phyloP scores from a whole-genome alignment of 1,139 yeast genomes.

The Nakaseomyces nivariensis region DNA sequence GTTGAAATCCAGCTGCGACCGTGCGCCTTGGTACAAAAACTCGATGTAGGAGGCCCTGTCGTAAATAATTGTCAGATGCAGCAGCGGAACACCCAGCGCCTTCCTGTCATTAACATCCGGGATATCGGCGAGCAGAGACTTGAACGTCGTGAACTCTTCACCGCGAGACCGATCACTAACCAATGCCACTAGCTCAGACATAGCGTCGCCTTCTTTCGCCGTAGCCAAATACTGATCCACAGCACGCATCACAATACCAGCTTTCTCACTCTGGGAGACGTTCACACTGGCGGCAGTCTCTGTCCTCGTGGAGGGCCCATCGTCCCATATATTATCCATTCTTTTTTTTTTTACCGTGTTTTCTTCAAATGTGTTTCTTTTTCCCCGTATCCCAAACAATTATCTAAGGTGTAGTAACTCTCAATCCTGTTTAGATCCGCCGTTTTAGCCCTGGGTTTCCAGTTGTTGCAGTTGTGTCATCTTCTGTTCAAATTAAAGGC shows the following conservation, averaged over 20 bases:
- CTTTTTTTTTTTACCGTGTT: not conserved
- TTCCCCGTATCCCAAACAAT: too few relatives aligned
- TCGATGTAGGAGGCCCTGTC: slow-evolving; percentile 31
- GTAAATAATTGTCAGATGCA: slow-evolving; percentile 21
- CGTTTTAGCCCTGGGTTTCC: too few relatives aligned
- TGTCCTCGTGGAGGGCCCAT: not conserved
- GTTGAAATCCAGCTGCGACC: slow-evolving; percentile 28
- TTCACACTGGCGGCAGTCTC: not conserved
- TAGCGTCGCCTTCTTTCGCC: slow-evolving; percentile 3
- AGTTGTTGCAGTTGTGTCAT: too few relatives aligned
- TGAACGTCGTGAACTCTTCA: slow-evolving; percentile 18
- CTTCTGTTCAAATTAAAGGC: too few relatives aligned
- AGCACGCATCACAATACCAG: not conserved
- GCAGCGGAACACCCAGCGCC: slow-evolving; percentile 18
- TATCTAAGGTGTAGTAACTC: too few relatives aligned
- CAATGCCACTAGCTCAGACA: slow-evolving; percentile 15
- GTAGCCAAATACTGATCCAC: not conserved
- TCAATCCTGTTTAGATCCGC: too few relatives aligned
- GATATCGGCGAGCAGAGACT: slow-evolving; percentile 9
- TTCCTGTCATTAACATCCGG: slow-evolving; percentile 15
- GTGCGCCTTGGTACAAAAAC: slow-evolving; percentile 26
- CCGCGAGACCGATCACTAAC: slow-evolving; percentile 14
- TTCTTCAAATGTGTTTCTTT: not conserved
- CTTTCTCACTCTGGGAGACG: not conserved
- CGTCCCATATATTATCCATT: slow-evolving; percentile 2